Evolutionary conservation across 345 rosid genomes (phyloP), one percentile per base, ranked within the genome.

Genomic region (Eucalyptus curtisii): DNA sequence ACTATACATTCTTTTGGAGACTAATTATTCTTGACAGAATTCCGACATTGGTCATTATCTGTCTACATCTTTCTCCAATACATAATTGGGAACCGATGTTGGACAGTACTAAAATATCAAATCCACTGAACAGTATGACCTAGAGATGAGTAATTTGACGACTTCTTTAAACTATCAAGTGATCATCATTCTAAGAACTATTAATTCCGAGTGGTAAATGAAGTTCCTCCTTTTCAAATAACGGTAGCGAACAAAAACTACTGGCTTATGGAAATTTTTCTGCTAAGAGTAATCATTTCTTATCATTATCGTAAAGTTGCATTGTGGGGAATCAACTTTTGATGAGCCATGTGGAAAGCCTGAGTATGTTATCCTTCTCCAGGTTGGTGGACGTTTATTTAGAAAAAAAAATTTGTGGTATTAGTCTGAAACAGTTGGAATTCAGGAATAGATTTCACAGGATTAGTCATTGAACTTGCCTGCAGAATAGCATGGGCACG

Each of bases 401-500:
- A 76, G 13, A 44, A 20, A 19, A 76, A 37, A 19, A 37, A 42
- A 76, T 0, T 76, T 20, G 84, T 11, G 5, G 47, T 37, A 45
- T 27, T 53, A 13, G 42, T 16, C 14, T 42, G 64, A 88, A 90
- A 68, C 49, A 19, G 88, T 84, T 50, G 86, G 55, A 45, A 84
- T 82, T 49, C 59, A 40, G 84, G 47, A 87, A 84, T 16, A 81
- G 86, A 55, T 57, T 33, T 45, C 44, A 64, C 53, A 44, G 88
- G 66, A 49, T 71, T 11, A 49, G 50, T 61, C 14, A 86, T 24
- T 49, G 84, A 90, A 91, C 94, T 92, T 91, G 90, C 99, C 98
- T 95, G 99, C 88, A 94, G 93, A 92, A 92, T 86, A 31, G 93
- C 93, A 91, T 97, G 99, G 89, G 93, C 94, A 89, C 95, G 94